Percentiles rank a stretch among this genome's conserved stretches.
Evolutionary conservation across 192 early-diverging fungal species (phyloP).

Genomic region (Dimargaris xerosporica): DNA sequence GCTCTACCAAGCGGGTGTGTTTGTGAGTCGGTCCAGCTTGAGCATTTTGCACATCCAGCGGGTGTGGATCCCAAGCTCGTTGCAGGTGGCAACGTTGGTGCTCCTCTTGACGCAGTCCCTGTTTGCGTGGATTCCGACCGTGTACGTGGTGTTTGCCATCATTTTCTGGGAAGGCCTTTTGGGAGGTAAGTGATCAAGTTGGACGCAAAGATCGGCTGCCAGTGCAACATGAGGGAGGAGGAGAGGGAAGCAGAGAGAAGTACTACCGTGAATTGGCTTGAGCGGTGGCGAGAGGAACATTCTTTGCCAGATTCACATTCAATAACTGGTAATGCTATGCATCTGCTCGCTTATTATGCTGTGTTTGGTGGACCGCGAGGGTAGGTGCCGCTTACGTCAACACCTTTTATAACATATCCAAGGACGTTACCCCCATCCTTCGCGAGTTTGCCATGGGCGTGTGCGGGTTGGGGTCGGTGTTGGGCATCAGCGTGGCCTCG

Average conservation of each 20-base stretch:
- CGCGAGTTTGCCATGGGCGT: constrained; percentile 28
- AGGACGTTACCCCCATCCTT: constrained; percentile 15
- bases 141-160: constrained; percentile 22
- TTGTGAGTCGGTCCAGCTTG: constrained; percentile 24
- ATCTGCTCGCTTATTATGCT: not conserved
- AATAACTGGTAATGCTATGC: not conserved
- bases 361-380: not conserved
- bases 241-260: not conserved
- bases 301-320: not conserved
- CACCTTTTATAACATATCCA: constrained; percentile 21
- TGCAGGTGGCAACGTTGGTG: constrained; percentile 18
- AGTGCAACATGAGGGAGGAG: not conserved
- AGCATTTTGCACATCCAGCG: constrained; percentile 15
- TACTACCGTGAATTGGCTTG: not conserved
- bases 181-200: constrained; percentile 14
- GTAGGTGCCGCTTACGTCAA: constrained; percentile 26
- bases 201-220: not conserved
- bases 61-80: constrained; percentile 23
- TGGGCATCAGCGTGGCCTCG: constrained; percentile 21
- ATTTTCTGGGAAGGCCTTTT: constrained; percentile 28
- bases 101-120: constrained; percentile 19
- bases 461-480: constrained; percentile 21
- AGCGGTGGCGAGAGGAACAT: not conserved
- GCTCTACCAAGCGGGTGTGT: constrained; percentile 18
- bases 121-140: constrained; percentile 16